Percentiles rank a stretch among this genome's conserved stretches.
phyloP scores from a whole-genome alignment of 148 eudicot species.

The Amaranthus palmeri region DNA sequence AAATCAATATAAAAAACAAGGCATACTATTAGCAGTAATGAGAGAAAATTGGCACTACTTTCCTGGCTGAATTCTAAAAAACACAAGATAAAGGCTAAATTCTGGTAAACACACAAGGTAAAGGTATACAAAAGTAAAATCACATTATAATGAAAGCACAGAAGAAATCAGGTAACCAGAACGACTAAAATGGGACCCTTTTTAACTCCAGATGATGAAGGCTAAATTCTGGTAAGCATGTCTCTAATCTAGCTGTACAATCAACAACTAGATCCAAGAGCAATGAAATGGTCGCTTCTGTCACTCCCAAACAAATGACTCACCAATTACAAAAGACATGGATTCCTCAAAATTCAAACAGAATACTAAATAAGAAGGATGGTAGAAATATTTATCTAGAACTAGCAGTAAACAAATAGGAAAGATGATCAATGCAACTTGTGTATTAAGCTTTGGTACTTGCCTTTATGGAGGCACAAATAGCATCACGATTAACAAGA shows the following conservation, averaged over 20 bases:
- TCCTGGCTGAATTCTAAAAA: background rate
- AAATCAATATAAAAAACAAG: background rate
- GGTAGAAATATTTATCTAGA: background rate
- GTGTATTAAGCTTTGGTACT: background rate
- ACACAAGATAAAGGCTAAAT: background rate
- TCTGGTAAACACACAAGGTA: background rate
- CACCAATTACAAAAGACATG: background rate
- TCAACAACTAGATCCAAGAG: no score
- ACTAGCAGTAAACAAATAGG: background rate
- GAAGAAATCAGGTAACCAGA: background rate
- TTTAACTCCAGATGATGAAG: background rate
- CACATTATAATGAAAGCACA: background rate
- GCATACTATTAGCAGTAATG: background rate
- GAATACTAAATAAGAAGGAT: background rate
- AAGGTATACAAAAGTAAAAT: background rate
- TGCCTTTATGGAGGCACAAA: conserved; percentile 98
- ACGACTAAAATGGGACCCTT: background rate
- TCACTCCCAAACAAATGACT: background rate
- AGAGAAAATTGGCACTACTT: background rate
- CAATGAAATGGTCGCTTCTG: background rate
- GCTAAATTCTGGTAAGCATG: background rate
- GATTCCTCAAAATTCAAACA: background rate
- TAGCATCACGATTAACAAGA: conserved; percentile 96
- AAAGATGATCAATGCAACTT: background rate
- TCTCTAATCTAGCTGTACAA: background rate